Evolutionary conservation across 371 early-diverging fungal genomes (phyloP), one percentile per base, ranked within the genome.

Genomic region (Fennellomyces sp.): DNA sequence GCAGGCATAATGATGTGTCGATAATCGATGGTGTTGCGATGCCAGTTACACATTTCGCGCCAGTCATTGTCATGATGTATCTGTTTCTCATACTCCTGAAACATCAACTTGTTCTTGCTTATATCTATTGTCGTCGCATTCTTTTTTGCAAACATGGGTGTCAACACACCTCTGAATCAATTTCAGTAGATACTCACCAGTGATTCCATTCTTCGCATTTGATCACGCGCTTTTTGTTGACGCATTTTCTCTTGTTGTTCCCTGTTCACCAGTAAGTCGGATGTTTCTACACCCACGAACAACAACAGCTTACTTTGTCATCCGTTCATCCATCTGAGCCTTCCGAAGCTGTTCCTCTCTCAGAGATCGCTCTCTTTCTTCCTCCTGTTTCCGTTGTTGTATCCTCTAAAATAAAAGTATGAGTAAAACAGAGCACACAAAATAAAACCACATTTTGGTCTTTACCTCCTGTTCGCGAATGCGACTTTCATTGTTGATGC

Each of bases 1-100:
- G 60, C 68, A 29, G 76, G 76, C 28, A 56, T 64, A 60, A 66
- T 71, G 49, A 72, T 58, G 58, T 65, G 66, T 4, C 72, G 70
- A 50, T 76, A 76, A 47, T 76, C 68, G 12, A 66, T 51, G 3
- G 76, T 72, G 2, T 76, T 69, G 39, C 73, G 56, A 36, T 73
- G 71, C 66, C 68, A 73, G 25, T 17, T 45, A 21, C 49, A 61
- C 4, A 76, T 28, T 23, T 73, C 68, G 5, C 61, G 63, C 61
- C 66, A 76, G 41, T 76, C 76, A 15, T 52, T 60, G 42, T 70
- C 73, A 41, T 58, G 42, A 2, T 15, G 29, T 47, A 76, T 45
- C 8, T 42, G 28, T 25, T 52, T 60, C 33, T 76, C 76, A 56
- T 64, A 76, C 10, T 42, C 19, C 11, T 58, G 33, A 36, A 70